Evolutionary conservation across 2,329 filamentous ascomycete species (phyloP).

Genomic region (Microdochium paspali): DNA sequence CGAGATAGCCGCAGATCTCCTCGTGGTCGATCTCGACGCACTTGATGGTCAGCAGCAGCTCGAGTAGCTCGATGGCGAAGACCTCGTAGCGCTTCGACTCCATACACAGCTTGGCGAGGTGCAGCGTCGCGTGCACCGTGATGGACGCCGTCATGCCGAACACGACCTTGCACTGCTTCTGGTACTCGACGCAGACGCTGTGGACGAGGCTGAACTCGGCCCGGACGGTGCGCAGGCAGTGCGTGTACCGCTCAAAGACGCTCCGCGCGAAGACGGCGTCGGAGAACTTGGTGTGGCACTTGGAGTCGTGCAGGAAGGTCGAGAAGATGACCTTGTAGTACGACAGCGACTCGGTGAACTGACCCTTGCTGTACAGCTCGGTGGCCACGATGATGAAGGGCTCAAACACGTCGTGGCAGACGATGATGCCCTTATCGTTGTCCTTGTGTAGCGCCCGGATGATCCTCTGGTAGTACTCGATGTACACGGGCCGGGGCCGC

Average conservation of each 20-base stretch:
- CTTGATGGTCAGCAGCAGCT: constrained; percentile 23
- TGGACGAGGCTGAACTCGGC: constrained; percentile 20
- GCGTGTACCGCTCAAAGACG: constrained; percentile 22
- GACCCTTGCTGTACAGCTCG: constrained; percentile 25
- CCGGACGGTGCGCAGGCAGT: constrained; percentile 22
- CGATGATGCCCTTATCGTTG: constrained; percentile 13
- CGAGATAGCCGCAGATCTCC: constrained; percentile 22
- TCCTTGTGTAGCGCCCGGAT: constrained; percentile 25
- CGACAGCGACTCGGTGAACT: constrained; percentile 23
- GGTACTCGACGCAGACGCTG: constrained; percentile 22
- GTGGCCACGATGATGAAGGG: constrained; percentile 24
- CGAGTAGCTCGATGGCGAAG: constrained; percentile 23
- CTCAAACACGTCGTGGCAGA: constrained; percentile 23
- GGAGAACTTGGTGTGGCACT: constrained; percentile 20
- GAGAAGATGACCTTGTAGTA: constrained; percentile 23
- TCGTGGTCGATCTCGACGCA: constrained; percentile 20
- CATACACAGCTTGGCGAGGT: constrained; percentile 24
- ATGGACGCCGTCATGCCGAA: constrained; percentile 23
- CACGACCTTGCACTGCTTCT: constrained; percentile 19
- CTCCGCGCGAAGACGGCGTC: constrained; percentile 21
- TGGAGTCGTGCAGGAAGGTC: constrained; percentile 23
- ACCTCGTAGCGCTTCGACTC: constrained; percentile 23
- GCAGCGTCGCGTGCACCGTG: constrained; percentile 23
- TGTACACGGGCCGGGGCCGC: constrained; percentile 21
- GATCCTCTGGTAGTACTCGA: constrained; percentile 27